Base-by-base conservation (phyloP, 192 early-diverging fungal species). In the Phlyctochytrium planicorne region DNA sequence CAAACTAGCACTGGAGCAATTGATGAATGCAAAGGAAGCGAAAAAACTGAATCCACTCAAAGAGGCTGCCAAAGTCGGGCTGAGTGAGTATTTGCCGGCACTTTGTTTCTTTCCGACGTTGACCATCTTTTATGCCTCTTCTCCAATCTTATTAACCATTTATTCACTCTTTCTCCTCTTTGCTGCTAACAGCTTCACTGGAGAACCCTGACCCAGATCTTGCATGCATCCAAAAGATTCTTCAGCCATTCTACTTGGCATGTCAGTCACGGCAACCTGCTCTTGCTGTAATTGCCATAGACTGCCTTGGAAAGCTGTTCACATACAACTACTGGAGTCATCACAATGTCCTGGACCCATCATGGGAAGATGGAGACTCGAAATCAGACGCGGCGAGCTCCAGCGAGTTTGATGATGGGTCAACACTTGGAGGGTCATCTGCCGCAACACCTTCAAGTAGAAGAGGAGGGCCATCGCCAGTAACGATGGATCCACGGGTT, bases 291-390 rank as follows among this genome's bases (percentile, higher is more conserved):
- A 84, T 89, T 23, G 88, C 90, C 0, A 75, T 94, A 36, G 93
- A 94, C 65, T 92, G 91, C 72, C 77, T 94, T 4, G 93, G 91
- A 57, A 83, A 83, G 50, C 73, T 87, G 52, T 87, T 87, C 71
- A 77, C 85, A 0, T 87, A 85, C 76, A 77, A 87, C 60, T 87
- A 85, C 62, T 87, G 85, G 85, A 73, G 75, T 20, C 30, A 53
- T 27, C 59, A 63, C 56, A 68, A 79, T 25, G 47, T 68, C 34
- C 40, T 47, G 10, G 40, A 47, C 20, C 40, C 40, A 14, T 23
- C 30, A 32, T 53, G 62, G 33, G 57, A 50, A 33, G 70, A 53
- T 17, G 60, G 62, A 10, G 25, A 23, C 3, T 68, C 53, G 37
- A 34, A 32, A 62, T 30, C 66, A 29, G 37, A 35, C 25, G 57